These are phyloP conservation scores for Apocynum venetum DNA, from an alignment of 257 asterid species.

Conservation along the genomic window DNA sequence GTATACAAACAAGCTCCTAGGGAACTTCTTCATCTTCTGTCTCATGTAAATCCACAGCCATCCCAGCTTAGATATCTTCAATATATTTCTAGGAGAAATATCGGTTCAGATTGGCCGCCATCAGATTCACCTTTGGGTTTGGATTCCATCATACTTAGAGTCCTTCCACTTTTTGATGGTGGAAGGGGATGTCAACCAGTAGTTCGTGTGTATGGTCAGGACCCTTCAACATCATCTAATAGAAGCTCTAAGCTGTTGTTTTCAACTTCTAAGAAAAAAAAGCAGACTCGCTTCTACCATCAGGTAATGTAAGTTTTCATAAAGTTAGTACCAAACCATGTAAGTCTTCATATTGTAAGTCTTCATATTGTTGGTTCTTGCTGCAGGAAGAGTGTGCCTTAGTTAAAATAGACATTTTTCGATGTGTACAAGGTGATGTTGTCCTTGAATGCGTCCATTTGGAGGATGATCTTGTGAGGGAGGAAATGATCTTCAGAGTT, in stretches of 20 bases:
- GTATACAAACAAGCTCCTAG: constrained; percentile 97
- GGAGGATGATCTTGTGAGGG: constrained; percentile 78
- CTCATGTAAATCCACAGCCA: constrained; percentile 95
- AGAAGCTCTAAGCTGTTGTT: constrained; percentile 86
- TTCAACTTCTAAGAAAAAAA: constrained; percentile 59
- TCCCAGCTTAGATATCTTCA: constrained; percentile 99
- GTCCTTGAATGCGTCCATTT: constrained; percentile 93
- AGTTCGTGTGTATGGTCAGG: constrained; percentile 88
- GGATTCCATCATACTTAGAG: constrained; percentile 74
- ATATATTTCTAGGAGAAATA: constrained; percentile 72
- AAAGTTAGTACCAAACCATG: constrained; percentile 19
- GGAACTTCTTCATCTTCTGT: constrained; percentile 92
- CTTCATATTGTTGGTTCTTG: constrained; percentile 23
- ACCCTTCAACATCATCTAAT: constrained; percentile 64
- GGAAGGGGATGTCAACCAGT: constrained; percentile 90
- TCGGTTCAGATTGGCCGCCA: constrained; percentile 91
- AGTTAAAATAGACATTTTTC: constrained; percentile 68
- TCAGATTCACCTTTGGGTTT: constrained; percentile 78
- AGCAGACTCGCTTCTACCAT: constrained; percentile 51
- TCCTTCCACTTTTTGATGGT: constrained; percentile 63
- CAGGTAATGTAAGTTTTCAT: constrained; percentile 54
- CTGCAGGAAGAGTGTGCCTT: constrained; percentile 87
- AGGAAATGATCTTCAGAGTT: constrained; percentile 83
- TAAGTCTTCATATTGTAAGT: not conserved
- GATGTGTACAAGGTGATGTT: constrained; percentile 85